Evolutionary conservation across 202 grass and related monocot genomes (phyloP).

Genomic region (Brachypodium distachyon): DNA sequence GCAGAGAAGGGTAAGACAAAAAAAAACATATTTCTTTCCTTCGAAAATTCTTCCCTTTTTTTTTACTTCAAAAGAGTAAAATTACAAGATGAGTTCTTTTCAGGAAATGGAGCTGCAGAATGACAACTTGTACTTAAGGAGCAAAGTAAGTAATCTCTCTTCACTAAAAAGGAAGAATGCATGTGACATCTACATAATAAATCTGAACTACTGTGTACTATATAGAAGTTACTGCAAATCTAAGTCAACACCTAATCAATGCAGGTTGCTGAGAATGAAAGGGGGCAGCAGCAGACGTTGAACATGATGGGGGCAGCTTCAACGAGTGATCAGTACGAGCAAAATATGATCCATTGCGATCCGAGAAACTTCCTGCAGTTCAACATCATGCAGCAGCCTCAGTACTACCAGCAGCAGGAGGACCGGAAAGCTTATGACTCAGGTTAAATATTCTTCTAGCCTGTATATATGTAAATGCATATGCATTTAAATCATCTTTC

Average conservation of each 20-base stretch:
- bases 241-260: not conserved
- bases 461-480: not conserved
- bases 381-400: conserved; percentile 62
- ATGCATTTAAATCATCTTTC: not conserved
- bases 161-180: not conserved
- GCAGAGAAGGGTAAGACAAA: conserved; percentile 46
- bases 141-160: conserved; percentile 30
- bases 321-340: conserved; percentile 47
- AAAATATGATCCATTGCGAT: conserved; percentile 49
- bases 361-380: conserved; percentile 72
- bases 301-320: conserved; percentile 53
- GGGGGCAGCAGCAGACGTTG: conserved; percentile 60
- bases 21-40: not conserved
- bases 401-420: conserved; percentile 50
- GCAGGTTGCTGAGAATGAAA: conserved; percentile 70
- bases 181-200: not conserved
- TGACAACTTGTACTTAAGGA: conserved; percentile 61
- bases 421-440: conserved; percentile 39
- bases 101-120: conserved; percentile 68
- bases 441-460: conserved; percentile 26
- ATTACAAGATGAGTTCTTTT: conserved; percentile 1
- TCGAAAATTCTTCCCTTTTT: not conserved
- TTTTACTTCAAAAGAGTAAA: not conserved
- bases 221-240: not conserved
- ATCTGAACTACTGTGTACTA: not conserved